These are phyloP conservation scores for Violaceomyces palustris DNA, from an alignment of 1,284 basidiomycete genomes.

Conservation along the genomic window DNA sequence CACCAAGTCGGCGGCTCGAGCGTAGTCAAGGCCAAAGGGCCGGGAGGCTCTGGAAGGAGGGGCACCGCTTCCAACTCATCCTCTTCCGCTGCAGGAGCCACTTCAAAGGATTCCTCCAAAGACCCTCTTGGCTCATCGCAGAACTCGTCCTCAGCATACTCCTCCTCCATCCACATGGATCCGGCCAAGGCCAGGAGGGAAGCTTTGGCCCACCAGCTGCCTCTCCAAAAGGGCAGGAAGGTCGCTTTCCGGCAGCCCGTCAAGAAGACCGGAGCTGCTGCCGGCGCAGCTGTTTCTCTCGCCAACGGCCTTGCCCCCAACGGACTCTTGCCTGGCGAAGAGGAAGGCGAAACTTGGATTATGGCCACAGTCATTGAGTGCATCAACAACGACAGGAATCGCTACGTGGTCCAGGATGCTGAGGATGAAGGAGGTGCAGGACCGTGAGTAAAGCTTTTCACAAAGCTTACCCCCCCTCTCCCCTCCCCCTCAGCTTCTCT, in stretches of 20 bases:
- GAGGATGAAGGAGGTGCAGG: constrained; percentile 12
- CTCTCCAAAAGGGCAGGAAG: constrained; percentile 25
- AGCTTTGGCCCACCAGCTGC: constrained; percentile 18
- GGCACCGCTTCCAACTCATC: not conserved
- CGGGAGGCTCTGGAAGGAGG: not conserved
- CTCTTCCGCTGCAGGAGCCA: not conserved
- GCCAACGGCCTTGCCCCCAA: not conserved
- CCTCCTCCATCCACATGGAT: constrained; percentile 6
- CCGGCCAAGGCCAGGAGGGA: constrained; percentile 22
- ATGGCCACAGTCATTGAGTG: constrained; percentile 33
- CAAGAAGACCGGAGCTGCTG: constrained; percentile 4
- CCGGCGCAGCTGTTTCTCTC: not conserved
- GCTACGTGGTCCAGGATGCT: constrained; percentile 35
- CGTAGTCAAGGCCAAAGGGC: constrained; percentile 14
- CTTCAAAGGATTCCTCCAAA: not conserved
- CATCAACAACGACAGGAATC: constrained; percentile 34
- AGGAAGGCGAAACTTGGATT: constrained; percentile 43
- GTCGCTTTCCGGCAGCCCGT: constrained; percentile 37
- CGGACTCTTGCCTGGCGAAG: constrained; percentile 1
- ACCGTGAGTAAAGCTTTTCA: constrained; percentile 21
- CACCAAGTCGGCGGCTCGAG: too few species aligned
- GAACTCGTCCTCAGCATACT: not conserved
- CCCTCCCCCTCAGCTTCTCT: too few species aligned
- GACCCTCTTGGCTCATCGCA: not conserved
- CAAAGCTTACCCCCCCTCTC: too few species aligned